phyloP scores from a whole-genome alignment of 306 rosid species.

The Castanea crenata region DNA sequence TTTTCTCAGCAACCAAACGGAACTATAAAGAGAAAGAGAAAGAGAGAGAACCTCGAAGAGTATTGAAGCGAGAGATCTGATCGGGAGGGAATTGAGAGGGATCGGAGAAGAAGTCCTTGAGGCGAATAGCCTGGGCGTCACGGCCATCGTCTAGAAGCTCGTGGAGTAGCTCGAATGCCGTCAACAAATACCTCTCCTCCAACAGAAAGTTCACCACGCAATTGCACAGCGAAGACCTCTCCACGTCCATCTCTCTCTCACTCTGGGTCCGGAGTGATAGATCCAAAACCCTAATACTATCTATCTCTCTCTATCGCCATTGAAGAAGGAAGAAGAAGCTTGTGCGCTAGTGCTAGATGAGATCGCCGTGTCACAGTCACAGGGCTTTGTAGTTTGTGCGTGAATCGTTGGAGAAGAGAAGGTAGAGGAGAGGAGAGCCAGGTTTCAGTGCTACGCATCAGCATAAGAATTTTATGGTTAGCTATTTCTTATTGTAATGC shows the following conservation, averaged over 20 bases:
- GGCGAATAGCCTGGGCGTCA: constrained; percentile 89
- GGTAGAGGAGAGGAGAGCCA: neutral
- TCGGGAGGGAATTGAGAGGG: constrained; percentile 76
- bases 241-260: constrained; percentile 61
- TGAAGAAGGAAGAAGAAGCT: constrained; percentile 18
- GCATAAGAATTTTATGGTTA: neutral
- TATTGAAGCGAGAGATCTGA: constrained; percentile 82
- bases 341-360: neutral
- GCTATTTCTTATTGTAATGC: neutral
- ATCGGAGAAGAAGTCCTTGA: constrained; percentile 76
- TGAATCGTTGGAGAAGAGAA: neutral
- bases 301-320: constrained; percentile 33
- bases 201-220: constrained; percentile 94
- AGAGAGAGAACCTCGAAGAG: constrained; percentile 59
- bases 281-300: constrained; percentile 25
- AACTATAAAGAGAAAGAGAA: neutral
- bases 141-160: constrained; percentile 97
- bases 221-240: constrained; percentile 94
- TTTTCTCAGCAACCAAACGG: neutral
- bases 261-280: constrained; percentile 6
- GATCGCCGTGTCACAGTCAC: constrained; percentile 14
- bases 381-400: neutral
- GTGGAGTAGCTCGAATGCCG: constrained; percentile 98
- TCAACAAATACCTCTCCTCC: constrained; percentile 84
- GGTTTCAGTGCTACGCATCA: neutral